Evolutionary conservation across 1,284 basidiomycete species (phyloP).

Genomic region (Pseudozyma pruni): DNA sequence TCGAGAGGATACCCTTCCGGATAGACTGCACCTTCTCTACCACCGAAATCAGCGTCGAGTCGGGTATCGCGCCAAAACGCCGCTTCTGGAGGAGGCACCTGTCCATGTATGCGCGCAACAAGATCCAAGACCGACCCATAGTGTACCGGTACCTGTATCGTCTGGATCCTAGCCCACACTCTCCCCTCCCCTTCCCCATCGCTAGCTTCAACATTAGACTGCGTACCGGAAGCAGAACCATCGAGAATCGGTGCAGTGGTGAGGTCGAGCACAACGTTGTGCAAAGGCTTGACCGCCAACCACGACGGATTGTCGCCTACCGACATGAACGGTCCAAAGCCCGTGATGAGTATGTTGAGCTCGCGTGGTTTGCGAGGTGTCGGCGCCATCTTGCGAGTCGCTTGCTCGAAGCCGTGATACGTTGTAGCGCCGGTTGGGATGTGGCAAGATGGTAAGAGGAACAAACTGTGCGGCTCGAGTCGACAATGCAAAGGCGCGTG

Average conservation of each 20-base stretch:
- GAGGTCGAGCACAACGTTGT: constrained; percentile 26
- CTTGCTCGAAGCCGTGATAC: no score
- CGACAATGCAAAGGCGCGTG: no score
- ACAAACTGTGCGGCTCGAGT: neutral
- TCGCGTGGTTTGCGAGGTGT: constrained; percentile 3
- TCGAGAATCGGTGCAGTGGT: neutral
- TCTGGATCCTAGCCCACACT: constrained; percentile 29
- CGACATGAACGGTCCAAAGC: constrained; percentile 44
- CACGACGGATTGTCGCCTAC: constrained; percentile 45
- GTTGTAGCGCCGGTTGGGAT: no score
- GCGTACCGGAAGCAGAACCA: neutral
- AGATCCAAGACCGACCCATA: constrained; percentile 40
- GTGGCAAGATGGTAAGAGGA: neutral
- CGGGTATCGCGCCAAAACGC: constrained; percentile 36
- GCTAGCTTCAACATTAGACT: no score
- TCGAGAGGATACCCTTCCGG: constrained; percentile 32
- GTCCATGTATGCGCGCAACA: constrained; percentile 32
- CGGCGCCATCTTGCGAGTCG: constrained; percentile 11
- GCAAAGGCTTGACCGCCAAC: constrained; percentile 41
- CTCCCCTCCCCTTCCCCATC: neutral
- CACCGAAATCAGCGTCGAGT: constrained; percentile 15
- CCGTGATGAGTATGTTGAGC: constrained; percentile 45
- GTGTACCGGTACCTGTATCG: constrained; percentile 40
- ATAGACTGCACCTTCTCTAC: neutral
- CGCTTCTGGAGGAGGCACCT: neutral